Evolutionary conservation across 768 basidiomycete genomes (phyloP).

Genomic region (Tricholoma matsutake): DNA sequence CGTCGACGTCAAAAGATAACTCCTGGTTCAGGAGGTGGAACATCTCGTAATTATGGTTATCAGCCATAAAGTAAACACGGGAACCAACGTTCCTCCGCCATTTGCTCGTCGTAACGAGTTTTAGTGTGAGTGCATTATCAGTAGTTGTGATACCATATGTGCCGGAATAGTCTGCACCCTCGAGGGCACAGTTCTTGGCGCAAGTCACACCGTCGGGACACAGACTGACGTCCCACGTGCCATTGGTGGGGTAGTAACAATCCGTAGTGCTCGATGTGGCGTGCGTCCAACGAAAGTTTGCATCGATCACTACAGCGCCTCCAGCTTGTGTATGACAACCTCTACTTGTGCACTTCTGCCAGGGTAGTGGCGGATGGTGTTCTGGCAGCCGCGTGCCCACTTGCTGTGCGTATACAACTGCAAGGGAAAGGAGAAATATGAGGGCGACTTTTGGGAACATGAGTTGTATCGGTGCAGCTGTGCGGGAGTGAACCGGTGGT

Average conservation of each 20-base stretch:
- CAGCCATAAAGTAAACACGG: constrained; percentile 33
- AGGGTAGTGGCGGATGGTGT: constrained; percentile 28
- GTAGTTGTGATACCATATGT: constrained; percentile 52
- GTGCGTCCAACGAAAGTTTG: constrained; percentile 59
- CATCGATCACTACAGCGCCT: constrained; percentile 46
- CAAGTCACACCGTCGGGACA: constrained; percentile 51
- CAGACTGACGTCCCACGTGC: constrained; percentile 48
- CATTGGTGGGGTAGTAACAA: constrained; percentile 48
- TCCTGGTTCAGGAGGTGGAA: constrained; percentile 43
- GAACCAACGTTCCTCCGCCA: constrained; percentile 37
- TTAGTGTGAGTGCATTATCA: constrained; percentile 45
- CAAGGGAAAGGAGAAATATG: constrained; percentile 35
- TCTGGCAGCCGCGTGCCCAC: constrained; percentile 44
- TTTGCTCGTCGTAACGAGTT: constrained; percentile 41
- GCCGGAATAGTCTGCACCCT: constrained; percentile 46
- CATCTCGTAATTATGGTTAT: constrained; percentile 30
- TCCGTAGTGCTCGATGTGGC: constrained; percentile 33
- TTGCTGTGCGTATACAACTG: constrained; percentile 48
- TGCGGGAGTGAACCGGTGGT: neutral
- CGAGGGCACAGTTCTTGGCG: constrained; percentile 39
- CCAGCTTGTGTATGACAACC: constrained; percentile 35
- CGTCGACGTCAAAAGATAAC: constrained; percentile 48
- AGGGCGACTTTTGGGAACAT: constrained; percentile 42
- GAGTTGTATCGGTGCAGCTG: neutral
- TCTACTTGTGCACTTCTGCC: constrained; percentile 44